phyloP scores from a whole-genome alignment of 768 basidiomycete genomes.

The Suillus americanus region DNA sequence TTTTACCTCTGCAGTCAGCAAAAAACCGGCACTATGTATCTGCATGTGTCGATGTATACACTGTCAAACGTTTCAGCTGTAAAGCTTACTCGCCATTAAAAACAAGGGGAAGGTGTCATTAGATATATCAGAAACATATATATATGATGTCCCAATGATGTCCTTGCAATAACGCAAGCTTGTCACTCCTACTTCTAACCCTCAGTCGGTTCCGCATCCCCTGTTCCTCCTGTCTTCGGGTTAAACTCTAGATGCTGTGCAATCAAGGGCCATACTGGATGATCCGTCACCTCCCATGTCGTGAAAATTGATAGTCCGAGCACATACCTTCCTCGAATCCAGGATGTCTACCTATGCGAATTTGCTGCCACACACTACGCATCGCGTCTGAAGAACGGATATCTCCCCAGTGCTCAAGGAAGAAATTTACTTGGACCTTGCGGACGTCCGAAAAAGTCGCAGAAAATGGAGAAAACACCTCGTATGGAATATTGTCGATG shows the following conservation, averaged over 20 bases:
- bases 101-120: neutral
- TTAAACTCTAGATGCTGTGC: slow-evolving; percentile 62
- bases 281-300: slow-evolving; percentile 13
- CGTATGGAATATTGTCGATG: slow-evolving; percentile 79
- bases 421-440: slow-evolving; percentile 79
- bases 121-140: neutral
- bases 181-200: slow-evolving; percentile 6
- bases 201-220: slow-evolving; percentile 22
- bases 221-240: slow-evolving; percentile 31
- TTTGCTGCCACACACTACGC: slow-evolving; percentile 83
- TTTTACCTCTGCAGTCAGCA: no score
- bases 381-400: slow-evolving; percentile 84
- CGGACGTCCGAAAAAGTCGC: slow-evolving; percentile 80
- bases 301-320: neutral
- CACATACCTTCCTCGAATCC: slow-evolving; percentile 81
- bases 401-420: slow-evolving; percentile 79
- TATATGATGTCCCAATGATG: neutral
- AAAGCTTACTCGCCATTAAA: neutral
- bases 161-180: neutral
- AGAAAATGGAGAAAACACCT: slow-evolving; percentile 84
- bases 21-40: no score
- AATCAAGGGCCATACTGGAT: slow-evolving; percentile 66
- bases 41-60: no score
- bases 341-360: slow-evolving; percentile 78
- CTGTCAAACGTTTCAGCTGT: neutral